A percentile compares a stretch with the other conserved stretches of the same genome.
These are phyloP conservation scores for Leishmania turanica DNA, from an alignment of 208 protist genomes.

Conservation along the genomic window DNA sequence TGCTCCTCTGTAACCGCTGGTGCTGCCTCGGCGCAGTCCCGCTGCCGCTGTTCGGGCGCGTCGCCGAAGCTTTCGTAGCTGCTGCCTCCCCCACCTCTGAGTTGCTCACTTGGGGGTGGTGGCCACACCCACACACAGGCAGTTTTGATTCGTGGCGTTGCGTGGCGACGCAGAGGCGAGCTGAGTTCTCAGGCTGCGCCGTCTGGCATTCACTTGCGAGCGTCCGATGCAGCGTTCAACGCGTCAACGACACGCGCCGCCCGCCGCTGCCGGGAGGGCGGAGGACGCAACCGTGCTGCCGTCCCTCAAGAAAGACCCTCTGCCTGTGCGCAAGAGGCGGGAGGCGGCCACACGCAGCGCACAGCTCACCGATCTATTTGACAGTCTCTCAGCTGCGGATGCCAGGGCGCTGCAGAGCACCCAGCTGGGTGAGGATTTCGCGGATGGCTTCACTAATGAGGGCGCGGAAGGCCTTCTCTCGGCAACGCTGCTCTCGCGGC, in stretches of 20 bases:
- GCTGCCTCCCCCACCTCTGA: background rate
- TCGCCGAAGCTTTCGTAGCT: background rate
- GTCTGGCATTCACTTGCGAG: too few relatives aligned
- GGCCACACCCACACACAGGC: too few relatives aligned
- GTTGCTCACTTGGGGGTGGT: background rate
- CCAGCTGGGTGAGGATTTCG: background rate
- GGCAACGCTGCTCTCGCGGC: background rate
- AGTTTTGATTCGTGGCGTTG: background rate
- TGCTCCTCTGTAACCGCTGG: background rate
- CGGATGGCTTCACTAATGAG: background rate
- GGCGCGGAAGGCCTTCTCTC: background rate
- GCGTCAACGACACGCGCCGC: background rate
- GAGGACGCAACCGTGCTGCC: too few relatives aligned
- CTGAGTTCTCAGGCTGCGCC: too few relatives aligned
- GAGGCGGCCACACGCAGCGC: slow-evolving; percentile 17
- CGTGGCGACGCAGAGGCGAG: background rate
- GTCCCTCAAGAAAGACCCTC: background rate
- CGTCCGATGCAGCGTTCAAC: background rate
- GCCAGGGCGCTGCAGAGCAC: background rate
- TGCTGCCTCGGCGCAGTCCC: background rate
- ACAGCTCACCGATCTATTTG: slow-evolving; percentile 16
- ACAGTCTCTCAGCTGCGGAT: slow-evolving; percentile 11
- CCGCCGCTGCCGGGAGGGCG: too few relatives aligned
- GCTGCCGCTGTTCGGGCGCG: background rate
- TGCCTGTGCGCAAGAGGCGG: background rate